These are phyloP conservation scores for Russula sp. DNA, from an alignment of 768 basidiomycete genomes.

Conservation along the genomic window DNA sequence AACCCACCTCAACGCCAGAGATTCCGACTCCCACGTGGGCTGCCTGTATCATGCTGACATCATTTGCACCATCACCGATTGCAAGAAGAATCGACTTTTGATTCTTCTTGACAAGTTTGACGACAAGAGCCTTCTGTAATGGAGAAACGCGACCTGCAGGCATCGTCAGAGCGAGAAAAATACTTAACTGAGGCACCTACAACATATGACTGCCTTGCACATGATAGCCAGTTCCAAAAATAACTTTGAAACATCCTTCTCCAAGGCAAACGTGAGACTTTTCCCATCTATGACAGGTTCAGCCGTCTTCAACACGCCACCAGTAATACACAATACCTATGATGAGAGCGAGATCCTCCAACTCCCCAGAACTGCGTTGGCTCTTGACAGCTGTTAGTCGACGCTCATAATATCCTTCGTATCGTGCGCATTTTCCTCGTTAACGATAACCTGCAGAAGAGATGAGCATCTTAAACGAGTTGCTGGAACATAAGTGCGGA, in stretches of 20 bases:
- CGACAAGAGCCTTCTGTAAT: conserved; percentile 94
- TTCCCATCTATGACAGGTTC: conserved; percentile 71
- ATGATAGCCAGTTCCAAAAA: conserved; percentile 95
- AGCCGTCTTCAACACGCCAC: not conserved
- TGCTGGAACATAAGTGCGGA: conserved; percentile 37
- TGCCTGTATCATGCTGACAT: conserved; percentile 99
- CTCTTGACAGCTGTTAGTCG: conserved; percentile 90
- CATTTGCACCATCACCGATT: conserved; percentile 97
- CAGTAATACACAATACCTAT: conserved; percentile 58
- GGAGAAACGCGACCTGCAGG: conserved; percentile 89
- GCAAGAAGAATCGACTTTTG: conserved; percentile 90
- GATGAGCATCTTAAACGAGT: not conserved
- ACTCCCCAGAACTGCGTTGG: conserved; percentile 85
- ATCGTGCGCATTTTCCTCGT: conserved; percentile 78
- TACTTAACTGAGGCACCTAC: conserved; percentile 46
- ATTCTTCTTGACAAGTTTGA: conserved; percentile 98
- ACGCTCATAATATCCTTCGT: conserved; percentile 82
- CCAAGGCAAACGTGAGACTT: conserved; percentile 86
- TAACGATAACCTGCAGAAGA: conserved; percentile 76
- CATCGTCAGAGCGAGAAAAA: conserved; percentile 1
- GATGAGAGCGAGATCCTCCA: conserved; percentile 91
- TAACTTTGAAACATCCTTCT: conserved; percentile 84
- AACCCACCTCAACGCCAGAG: conserved; percentile 84
- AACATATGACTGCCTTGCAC: conserved; percentile 99
- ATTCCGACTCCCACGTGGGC: conserved; percentile 98